Evolutionary conservation across 345 rosid genomes (phyloP).

Genomic region (Crucihimalaya himalaica): DNA sequence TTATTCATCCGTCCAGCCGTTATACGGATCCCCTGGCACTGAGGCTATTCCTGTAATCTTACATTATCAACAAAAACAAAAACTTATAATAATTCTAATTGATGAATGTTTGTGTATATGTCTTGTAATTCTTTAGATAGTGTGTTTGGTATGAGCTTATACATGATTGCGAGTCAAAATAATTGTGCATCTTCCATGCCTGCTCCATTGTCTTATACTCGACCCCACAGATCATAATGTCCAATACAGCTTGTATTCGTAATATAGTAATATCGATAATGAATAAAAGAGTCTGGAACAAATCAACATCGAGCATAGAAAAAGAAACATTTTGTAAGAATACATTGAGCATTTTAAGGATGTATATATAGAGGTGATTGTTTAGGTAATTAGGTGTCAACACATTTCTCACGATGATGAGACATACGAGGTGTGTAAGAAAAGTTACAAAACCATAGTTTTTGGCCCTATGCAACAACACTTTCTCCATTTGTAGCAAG

Average conservation of each 20-base stretch:
- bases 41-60: slow-evolving; percentile 32
- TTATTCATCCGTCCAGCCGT: slow-evolving; percentile 34
- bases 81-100: not conserved
- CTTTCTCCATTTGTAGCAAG: slow-evolving; percentile 12
- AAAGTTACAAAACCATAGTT: slow-evolving; percentile 3
- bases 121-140: not conserved
- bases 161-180: slow-evolving; percentile 10
- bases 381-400: slow-evolving; percentile 11
- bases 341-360: not conserved
- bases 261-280: not conserved
- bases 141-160: slow-evolving; percentile 37
- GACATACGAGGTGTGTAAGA: not conserved
- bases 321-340: not conserved
- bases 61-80: not conserved
- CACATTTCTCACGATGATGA: not conserved
- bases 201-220: slow-evolving; percentile 7
- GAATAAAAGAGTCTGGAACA: not conserved
- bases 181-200: slow-evolving; percentile 17
- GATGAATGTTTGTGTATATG: not conserved
- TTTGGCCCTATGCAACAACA: not conserved
- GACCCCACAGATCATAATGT: slow-evolving; percentile 17
- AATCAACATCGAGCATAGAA: not conserved
- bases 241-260: slow-evolving; percentile 6
- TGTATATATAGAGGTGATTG: not conserved
- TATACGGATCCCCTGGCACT: slow-evolving; percentile 26